Base-by-base conservation (phyloP, 345 rosid species). In the Physaria fendleri region DNA sequence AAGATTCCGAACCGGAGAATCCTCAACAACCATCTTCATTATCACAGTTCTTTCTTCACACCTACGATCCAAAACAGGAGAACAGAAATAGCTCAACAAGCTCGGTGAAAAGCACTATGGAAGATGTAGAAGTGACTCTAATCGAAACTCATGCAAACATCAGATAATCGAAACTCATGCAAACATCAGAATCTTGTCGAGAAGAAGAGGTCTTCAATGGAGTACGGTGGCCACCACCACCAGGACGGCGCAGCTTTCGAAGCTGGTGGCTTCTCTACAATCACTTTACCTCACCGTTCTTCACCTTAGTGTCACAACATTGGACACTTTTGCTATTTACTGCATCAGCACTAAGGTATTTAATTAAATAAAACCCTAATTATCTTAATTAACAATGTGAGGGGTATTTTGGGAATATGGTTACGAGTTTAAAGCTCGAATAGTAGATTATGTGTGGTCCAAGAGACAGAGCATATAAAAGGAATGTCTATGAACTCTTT, bases 161-260 rank as follows among this genome's bases (percentile, higher is more conserved):
- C n/a, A 71, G 88, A 69, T 91, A 53, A 79, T 87, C 18, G 96
- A 87, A 79, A 85, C 89, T 3, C 95, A 85, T 66, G 97, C 97
- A 52, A 91, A 72, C 72, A 67, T 91, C n/a, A 71, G 88, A 69
- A 83, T 91, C 68, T 79, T 87, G 44, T 79, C 80, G 2, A 74
- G 82, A 24, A 82, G 71, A 72, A 71, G 73, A 49, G 49, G 68
- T 37, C 53, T 69, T 50, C 76, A 73, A 14, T 68, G 68, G 67
- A 61, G 21, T 23, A 27, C 62, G 3, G 41, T 53, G 48, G 50
- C 42, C 20, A 27, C 35, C 20, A 27, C 35, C 33, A 6, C 62
- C 9, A 29, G 64, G 0, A 38, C 64, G n/a, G 57, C 78, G 14
- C 87, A 75, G 35, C 81, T 90, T 58, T 76, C 83, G 24, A 83